A percentile compares a stretch with the other conserved stretches of the same genome.
Conservation (phyloP, 495 filamentous ascomycete species). For the Trichoderma asperelloides region DNA sequence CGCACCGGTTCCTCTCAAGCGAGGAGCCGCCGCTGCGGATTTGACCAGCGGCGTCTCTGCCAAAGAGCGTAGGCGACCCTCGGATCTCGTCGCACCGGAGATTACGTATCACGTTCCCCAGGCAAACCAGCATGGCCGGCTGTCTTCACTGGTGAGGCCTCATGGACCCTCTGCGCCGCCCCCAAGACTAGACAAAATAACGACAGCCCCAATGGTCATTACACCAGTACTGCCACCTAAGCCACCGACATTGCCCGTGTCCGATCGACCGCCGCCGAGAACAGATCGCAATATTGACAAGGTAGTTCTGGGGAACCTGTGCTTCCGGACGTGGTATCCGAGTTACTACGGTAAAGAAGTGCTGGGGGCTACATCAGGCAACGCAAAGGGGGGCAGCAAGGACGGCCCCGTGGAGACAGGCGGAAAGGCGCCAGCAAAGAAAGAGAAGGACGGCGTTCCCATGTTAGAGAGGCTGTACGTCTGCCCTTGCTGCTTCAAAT, state of each 20-base stretch:
- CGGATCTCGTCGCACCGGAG: constrained; percentile 8
- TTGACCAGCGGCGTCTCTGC: not conserved
- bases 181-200: not conserved
- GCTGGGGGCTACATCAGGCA: constrained; percentile 37
- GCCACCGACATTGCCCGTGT: not conserved
- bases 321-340: constrained; percentile 71
- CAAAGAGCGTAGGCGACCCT: constrained; percentile 2
- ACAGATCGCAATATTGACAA: constrained; percentile 59
- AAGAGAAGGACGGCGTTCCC: constrained; percentile 23
- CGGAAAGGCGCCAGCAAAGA: constrained; percentile 23
- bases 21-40: not conserved
- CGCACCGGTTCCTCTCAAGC: not conserved
- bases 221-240: constrained; percentile 6
- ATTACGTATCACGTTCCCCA: constrained; percentile 9
- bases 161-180: constrained; percentile 8
- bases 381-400: constrained; percentile 13
- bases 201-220: not conserved
- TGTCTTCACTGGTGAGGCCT: constrained; percentile 1
- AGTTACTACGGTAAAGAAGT: constrained; percentile 72
- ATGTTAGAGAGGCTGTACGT: constrained; percentile 64
- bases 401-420: constrained; percentile 15
- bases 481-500: constrained; percentile 90
- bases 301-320: constrained; percentile 64
- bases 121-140: not conserved
- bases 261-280: constrained; percentile 13